Evolutionary conservation across 176 grass and related monocot species (phyloP).

Genomic region (Hyparrhenia diplandra): DNA sequence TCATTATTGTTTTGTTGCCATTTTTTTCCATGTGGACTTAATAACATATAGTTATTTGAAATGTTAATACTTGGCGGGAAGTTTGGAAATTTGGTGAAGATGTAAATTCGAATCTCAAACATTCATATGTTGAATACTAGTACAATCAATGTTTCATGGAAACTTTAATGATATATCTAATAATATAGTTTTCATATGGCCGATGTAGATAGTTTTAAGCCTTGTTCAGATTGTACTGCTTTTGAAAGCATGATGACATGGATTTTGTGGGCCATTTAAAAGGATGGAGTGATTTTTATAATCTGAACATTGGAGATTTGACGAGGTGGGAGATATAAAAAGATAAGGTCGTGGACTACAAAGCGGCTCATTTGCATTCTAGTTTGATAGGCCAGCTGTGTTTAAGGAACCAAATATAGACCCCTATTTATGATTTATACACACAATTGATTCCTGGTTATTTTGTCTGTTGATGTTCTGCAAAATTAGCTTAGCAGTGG

Average conservation of each 20-base stretch:
- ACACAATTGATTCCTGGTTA: background rate
- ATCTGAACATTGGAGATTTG: background rate
- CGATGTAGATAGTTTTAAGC: background rate
- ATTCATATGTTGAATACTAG: background rate
- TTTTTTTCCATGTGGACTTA: background rate
- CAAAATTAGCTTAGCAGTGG: background rate
- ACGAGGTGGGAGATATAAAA: background rate
- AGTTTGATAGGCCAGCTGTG: background rate
- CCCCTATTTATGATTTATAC: background rate
- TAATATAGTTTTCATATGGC: background rate
- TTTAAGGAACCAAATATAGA: background rate
- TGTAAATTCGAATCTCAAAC: background rate
- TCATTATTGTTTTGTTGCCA: background rate
- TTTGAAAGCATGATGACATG: background rate
- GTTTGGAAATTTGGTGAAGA: background rate
- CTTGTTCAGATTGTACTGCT: background rate
- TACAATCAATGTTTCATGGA: background rate
- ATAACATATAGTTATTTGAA: background rate
- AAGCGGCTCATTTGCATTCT: background rate
- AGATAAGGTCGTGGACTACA: background rate
- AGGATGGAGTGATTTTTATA: background rate
- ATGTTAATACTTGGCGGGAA: conserved; percentile 13
- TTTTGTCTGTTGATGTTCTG: background rate
- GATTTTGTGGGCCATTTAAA: background rate
- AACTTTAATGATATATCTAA: background rate